Evolutionary conservation across 495 filamentous ascomycete species (phyloP).

Genomic region (Staphylotrichum longicolle): DNA sequence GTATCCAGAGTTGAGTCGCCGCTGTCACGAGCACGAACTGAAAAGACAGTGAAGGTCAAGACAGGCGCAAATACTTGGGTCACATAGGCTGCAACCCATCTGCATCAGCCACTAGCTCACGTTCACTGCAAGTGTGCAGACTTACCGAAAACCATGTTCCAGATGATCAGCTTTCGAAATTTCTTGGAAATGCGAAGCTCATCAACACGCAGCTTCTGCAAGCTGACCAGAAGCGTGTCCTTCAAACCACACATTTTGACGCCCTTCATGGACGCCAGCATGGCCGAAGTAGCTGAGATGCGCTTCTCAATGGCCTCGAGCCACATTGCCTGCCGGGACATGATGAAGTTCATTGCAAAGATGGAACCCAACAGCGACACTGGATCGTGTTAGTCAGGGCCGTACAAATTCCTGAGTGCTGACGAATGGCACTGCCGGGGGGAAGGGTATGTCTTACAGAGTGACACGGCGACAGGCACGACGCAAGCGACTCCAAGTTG

Average conservation of each 20-base stretch:
- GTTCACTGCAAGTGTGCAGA: not conserved
- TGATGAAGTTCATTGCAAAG: constrained; percentile 45
- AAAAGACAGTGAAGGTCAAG: constrained; percentile 43
- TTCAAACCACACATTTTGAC: constrained; percentile 61
- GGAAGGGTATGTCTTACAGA: constrained; percentile 33
- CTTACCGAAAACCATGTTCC: constrained; percentile 35
- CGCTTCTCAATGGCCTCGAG: constrained; percentile 52
- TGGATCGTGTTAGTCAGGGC: constrained; percentile 1
- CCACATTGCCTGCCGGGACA: constrained; percentile 51
- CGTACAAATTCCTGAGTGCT: too few relatives aligned
- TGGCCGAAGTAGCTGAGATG: constrained; percentile 52
- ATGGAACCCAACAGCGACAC: constrained; percentile 32
- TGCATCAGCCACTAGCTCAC: not conserved
- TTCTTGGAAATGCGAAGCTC: constrained; percentile 57
- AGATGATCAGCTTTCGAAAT: constrained; percentile 51
- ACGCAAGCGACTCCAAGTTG: constrained; percentile 55
- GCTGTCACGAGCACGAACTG: constrained; percentile 26
- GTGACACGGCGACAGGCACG: constrained; percentile 52
- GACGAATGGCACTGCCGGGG: too few relatives aligned
- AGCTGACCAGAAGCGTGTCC: constrained; percentile 37
- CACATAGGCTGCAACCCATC: constrained; percentile 46
- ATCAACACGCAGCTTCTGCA: constrained; percentile 56
- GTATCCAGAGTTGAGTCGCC: constrained; percentile 47
- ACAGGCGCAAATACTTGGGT: constrained; percentile 49
- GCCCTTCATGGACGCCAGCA: constrained; percentile 59